Conservation (phyloP, 108 stramenopile species). For the Cyclotella distinguenda region DNA sequence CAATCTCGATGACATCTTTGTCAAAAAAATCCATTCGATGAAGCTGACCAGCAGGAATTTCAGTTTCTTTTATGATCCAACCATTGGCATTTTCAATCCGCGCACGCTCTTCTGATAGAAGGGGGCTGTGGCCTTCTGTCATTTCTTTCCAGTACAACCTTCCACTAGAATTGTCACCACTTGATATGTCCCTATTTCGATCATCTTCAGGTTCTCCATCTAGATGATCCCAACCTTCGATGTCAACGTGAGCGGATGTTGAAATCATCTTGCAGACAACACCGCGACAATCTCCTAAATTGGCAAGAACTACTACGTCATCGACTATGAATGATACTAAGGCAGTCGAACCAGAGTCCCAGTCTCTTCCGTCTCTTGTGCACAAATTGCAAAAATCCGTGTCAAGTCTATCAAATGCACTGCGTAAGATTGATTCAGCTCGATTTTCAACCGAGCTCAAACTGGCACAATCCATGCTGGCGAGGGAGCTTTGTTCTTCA, state of each 20-base stretch:
- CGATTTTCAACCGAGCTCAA: slow-evolving; percentile 32
- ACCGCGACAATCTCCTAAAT: slow-evolving; percentile 77
- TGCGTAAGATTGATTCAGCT: slow-evolving; percentile 42
- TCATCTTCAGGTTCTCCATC: slow-evolving; percentile 26
- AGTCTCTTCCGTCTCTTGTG: slow-evolving; percentile 64
- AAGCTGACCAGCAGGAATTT: slow-evolving; percentile 66
- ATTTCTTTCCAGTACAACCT: slow-evolving; percentile 69
- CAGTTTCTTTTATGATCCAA: slow-evolving; percentile 75
- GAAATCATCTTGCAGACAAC: slow-evolving; percentile 58
- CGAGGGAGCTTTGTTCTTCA: slow-evolving; percentile 45
- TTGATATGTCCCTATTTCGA: slow-evolving; percentile 24
- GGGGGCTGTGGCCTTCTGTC: slow-evolving; percentile 63
- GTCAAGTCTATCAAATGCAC: slow-evolving; percentile 65
- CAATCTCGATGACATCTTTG: slow-evolving; percentile 73
- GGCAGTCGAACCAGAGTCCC: slow-evolving; percentile 83
- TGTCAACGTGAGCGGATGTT: slow-evolving; percentile 16
- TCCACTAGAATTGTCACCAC: slow-evolving; percentile 15
- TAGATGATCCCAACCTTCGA: slow-evolving; percentile 24
- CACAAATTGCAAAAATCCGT: slow-evolving; percentile 70
- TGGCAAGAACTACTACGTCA: slow-evolving; percentile 62
- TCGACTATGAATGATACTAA: slow-evolving; percentile 62
- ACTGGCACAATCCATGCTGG: slow-evolving; percentile 27
- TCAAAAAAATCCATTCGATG: slow-evolving; percentile 73
- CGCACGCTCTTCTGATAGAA: slow-evolving; percentile 52
- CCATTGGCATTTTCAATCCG: slow-evolving; percentile 80